These are phyloP conservation scores for Sungouiella thailandica DNA, from an alignment of 805 yeast species.

Conservation along the genomic window DNA sequence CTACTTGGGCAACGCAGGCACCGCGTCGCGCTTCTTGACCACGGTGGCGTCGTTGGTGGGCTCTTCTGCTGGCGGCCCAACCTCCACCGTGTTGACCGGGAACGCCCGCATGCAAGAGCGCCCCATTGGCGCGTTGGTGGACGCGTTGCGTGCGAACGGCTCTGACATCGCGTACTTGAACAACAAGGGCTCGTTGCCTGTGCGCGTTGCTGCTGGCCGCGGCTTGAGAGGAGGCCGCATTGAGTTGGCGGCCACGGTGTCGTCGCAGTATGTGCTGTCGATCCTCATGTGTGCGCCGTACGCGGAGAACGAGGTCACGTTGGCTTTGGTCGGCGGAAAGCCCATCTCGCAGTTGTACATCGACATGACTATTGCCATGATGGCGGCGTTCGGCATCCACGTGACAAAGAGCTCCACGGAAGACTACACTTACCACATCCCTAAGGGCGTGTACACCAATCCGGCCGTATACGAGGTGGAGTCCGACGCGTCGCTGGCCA, in stretches of 20 bases:
- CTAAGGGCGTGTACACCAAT: slow-evolving; percentile 72
- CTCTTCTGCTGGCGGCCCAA: slow-evolving; percentile 26
- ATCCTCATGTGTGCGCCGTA: slow-evolving; percentile 97
- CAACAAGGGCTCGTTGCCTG: slow-evolving; percentile 77
- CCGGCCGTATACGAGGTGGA: slow-evolving; percentile 87
- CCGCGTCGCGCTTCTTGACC: slow-evolving; percentile 92
- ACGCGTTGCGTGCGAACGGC: slow-evolving; percentile 81
- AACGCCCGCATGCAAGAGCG: slow-evolving; percentile 96
- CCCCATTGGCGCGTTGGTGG: slow-evolving; percentile 94
- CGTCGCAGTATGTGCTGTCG: slow-evolving; percentile 96
- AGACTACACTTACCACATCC: slow-evolving; percentile 84
- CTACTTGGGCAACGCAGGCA: slow-evolving; percentile 95
- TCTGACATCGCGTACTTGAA: slow-evolving; percentile 68
- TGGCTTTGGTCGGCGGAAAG: slow-evolving; percentile 89
- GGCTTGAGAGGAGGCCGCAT: slow-evolving; percentile 86
- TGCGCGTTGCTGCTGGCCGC: slow-evolving; percentile 61
- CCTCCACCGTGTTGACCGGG: slow-evolving; percentile 73
- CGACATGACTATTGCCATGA: slow-evolving; percentile 96
- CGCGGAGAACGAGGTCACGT: slow-evolving; percentile 81
- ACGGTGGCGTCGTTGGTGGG: slow-evolving; percentile 85
- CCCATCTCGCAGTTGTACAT: slow-evolving; percentile 95
- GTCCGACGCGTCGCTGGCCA: slow-evolving; percentile 96
- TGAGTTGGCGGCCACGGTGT: slow-evolving; percentile 91
- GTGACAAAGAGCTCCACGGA: slow-evolving; percentile 69
- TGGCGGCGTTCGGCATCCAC: slow-evolving; percentile 80